Conservation (phyloP, 352 stramenopile genomes). For the Thraustochytrium striatum region DNA sequence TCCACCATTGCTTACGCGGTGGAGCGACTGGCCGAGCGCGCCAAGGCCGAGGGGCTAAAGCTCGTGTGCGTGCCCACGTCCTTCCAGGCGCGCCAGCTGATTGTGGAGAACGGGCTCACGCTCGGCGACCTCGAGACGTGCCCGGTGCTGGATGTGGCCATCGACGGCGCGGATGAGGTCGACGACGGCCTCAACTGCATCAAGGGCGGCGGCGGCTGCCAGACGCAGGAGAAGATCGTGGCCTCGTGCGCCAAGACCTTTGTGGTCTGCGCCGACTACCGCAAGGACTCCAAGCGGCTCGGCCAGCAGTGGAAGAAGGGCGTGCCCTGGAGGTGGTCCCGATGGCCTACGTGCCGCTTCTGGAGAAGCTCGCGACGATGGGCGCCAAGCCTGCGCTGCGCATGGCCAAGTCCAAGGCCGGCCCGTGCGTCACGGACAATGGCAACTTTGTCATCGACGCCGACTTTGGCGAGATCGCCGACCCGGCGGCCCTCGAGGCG, state of each 20-base stretch:
- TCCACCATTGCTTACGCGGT: constrained; percentile 96
- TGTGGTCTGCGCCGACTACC: constrained; percentile 92
- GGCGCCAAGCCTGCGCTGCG: constrained; percentile 53
- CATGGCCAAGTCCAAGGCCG: constrained; percentile 75
- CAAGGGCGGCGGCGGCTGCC: constrained; percentile 90
- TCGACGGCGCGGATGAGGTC: constrained; percentile 96
- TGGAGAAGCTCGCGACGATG: constrained; percentile 54
- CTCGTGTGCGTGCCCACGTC: constrained; percentile 96
- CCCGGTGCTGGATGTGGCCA: constrained; percentile 91
- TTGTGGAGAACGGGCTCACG: constrained; percentile 68
- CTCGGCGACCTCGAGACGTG: constrained; percentile 67
- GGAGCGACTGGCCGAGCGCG: constrained; percentile 86
- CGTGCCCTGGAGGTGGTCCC: constrained; percentile 93
- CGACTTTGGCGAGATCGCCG: constrained; percentile 69
- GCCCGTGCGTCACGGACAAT: constrained; percentile 96
- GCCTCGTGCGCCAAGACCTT: constrained; percentile 89
- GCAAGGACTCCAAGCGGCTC: constrained; percentile 78
- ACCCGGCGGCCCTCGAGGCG: constrained; percentile 66
- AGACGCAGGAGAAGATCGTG: constrained; percentile 89
- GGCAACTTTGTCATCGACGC: constrained; percentile 83
- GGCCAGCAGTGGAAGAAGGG: constrained; percentile 78
- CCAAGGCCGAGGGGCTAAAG: constrained; percentile 76
- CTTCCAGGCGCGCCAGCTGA: constrained; percentile 90
- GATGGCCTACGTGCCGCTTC: constrained; percentile 92
- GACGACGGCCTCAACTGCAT: constrained; percentile 94